Evolutionary conservation across 495 filamentous ascomycete species (phyloP), one percentile per base, ranked within the genome.

Genomic region (Aspergillus diversus): DNA sequence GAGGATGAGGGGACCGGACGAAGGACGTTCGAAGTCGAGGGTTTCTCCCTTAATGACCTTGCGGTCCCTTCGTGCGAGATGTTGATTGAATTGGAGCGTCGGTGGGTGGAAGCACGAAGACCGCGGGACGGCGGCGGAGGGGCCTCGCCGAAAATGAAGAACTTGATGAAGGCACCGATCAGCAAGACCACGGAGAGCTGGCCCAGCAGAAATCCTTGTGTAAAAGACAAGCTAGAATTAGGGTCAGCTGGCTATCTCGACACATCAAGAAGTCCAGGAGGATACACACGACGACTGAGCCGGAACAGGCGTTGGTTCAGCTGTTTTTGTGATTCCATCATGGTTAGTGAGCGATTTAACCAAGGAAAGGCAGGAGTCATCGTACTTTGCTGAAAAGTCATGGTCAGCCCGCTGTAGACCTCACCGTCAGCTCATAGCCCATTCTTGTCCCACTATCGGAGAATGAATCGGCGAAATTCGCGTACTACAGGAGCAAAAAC

Each of bases 131-230:
- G 93, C 46, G 92, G 84, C 1, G 89, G 90, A 0, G 94, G 92
- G 33, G 91, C 84, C 70, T 99, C 94, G 69, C 95, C 95, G 69
- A 99, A 98, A 75, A 99, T 97, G 87, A 99, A 99, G 86, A 97
- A 99, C 76, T 96, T 97, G 76, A 99, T 99, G 80, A 99, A 99
- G 66, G 89, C 89, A 54, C 92, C 92, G 62, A 98, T 86, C 59
- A 98, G 78, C 33, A 98, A 80, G 5, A 97, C 89, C 33, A 99
- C 88, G 34, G 92, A 95, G 60, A 98, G 82, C 74, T 99, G 95
- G 51, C 95, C 95, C 53, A 97, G 82, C 63, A 99, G 86, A 66
- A 99, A 90, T 32, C 95, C 95, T 76, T 97, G 91, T 9, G 90
- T 94, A 51, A 97, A 97, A 21, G 92, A 93, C 66, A 94, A 83